Percentiles rank a stretch among this genome's conserved stretches.
Conservation (phyloP, 371 early-diverging fungal species). For the Umbelopsis sp. region DNA sequence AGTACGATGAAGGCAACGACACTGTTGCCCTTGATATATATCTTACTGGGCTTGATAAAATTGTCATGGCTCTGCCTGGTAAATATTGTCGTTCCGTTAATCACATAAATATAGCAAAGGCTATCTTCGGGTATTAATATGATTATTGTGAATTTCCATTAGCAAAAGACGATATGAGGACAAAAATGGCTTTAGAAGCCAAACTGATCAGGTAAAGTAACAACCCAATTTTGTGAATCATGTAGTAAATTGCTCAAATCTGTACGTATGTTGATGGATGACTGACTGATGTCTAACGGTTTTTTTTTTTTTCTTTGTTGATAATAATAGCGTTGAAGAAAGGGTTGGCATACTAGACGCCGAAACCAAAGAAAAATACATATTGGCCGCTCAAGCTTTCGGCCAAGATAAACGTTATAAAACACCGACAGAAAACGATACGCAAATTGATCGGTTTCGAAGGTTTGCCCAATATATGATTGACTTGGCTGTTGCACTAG, state of each 20-base stretch:
- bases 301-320: no score
- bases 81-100: constrained; percentile 11
- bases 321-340: constrained; percentile 36
- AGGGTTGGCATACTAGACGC: constrained; percentile 43
- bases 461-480: constrained; percentile 47
- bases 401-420: constrained; percentile 1
- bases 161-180: constrained; percentile 40
- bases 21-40: constrained; percentile 55
- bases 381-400: neutral
- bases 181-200: constrained; percentile 33
- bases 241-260: no score
- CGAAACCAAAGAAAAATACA: constrained; percentile 24
- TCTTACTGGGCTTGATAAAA: constrained; percentile 52
- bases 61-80: constrained; percentile 61
- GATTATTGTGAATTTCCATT: neutral
- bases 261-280: no score
- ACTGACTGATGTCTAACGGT: no score
- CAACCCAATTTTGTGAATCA: neutral
- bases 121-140: neutral
- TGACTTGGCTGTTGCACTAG: constrained; percentile 51
- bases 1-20: constrained; percentile 57
- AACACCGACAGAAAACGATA: constrained; percentile 11
- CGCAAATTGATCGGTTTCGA: constrained; percentile 36
- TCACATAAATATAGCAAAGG: no score
- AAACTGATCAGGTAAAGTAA: constrained; percentile 24